phyloP scores from a whole-genome alignment of 306 rosid species.

The Vigna reflexopilosa region DNA sequence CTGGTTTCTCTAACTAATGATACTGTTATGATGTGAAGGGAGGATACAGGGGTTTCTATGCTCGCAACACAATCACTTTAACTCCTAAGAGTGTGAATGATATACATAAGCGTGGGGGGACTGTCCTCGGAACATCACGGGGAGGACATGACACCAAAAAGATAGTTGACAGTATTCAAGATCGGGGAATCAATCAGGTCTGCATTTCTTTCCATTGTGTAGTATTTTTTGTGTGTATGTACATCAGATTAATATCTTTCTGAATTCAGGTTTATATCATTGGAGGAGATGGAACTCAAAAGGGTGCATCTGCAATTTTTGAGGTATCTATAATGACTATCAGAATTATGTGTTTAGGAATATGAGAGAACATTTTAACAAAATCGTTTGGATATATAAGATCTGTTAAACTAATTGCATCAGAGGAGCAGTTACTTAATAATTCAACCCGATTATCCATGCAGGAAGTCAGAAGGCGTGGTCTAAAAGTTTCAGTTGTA shows the following conservation, averaged over 20 bases:
- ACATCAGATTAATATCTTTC: conserved; percentile 27
- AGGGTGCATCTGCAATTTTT: conserved; percentile 85
- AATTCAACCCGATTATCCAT: conserved; percentile 34
- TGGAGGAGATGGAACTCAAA: conserved; percentile 99
- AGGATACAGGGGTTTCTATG: conserved; percentile 91
- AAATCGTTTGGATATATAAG: background rate
- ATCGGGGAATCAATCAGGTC: conserved; percentile 93
- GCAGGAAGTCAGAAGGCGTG: conserved; percentile 91
- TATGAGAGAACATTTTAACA: background rate
- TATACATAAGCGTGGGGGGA: conserved; percentile 97
- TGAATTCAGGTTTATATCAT: conserved; percentile 86
- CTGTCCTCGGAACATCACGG: conserved; percentile 85
- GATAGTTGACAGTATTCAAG: conserved; percentile 95
- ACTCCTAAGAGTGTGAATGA: conserved; percentile 85
- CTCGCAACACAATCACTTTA: conserved; percentile 69
- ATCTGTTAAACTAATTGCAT: conserved; percentile 24
- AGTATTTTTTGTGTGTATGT: background rate
- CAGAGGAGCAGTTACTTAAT: conserved; percentile 2
- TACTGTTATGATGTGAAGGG: conserved; percentile 65
- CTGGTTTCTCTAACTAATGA: conserved; percentile 1
- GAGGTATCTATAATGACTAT: conserved; percentile 66
- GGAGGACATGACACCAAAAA: conserved; percentile 92
- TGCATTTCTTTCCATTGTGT: conserved; percentile 20
- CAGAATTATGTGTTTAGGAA: conserved; percentile 19
- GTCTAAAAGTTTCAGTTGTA: conserved; percentile 84